Conservation (phyloP, 305 asterid genomes). For the Solanum aculeatissimum region DNA sequence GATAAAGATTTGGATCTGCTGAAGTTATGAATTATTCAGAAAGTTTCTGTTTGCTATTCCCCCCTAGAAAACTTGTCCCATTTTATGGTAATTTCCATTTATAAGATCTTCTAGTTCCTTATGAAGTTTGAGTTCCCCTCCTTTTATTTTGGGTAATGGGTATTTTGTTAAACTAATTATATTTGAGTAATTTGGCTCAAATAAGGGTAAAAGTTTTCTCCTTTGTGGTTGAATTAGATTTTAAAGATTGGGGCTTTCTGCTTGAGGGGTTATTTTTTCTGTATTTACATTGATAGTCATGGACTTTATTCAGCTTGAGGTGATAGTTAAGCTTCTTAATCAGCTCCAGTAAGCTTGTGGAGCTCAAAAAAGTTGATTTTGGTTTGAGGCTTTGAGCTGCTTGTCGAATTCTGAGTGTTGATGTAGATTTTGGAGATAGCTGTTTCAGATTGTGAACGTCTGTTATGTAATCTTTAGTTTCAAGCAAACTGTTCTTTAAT, state of each 20-base stretch:
- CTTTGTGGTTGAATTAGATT: not conserved
- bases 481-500: not conserved
- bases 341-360: not conserved
- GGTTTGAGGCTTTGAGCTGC: slow-evolving; percentile 10
- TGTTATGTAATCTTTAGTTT: not conserved
- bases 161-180: not conserved
- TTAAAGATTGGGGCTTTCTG: not conserved
- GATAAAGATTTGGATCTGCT: not conserved
- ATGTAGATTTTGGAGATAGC: not conserved
- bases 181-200: not conserved
- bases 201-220: not conserved
- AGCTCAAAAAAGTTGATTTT: not conserved
- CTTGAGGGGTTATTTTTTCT: not conserved
- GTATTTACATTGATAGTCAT: not conserved
- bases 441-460: not conserved
- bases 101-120: not conserved
- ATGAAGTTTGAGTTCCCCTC: not conserved
- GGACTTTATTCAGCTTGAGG: not conserved
- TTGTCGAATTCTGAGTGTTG: not conserved
- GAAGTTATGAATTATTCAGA: not conserved
- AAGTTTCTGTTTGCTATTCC: not conserved
- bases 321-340: not conserved
- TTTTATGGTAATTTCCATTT: not conserved
- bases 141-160: not conserved
- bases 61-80: not conserved